Evolutionary conservation across 1,284 basidiomycete genomes (phyloP).

Genomic region (Ceratobasidium theobromae): DNA sequence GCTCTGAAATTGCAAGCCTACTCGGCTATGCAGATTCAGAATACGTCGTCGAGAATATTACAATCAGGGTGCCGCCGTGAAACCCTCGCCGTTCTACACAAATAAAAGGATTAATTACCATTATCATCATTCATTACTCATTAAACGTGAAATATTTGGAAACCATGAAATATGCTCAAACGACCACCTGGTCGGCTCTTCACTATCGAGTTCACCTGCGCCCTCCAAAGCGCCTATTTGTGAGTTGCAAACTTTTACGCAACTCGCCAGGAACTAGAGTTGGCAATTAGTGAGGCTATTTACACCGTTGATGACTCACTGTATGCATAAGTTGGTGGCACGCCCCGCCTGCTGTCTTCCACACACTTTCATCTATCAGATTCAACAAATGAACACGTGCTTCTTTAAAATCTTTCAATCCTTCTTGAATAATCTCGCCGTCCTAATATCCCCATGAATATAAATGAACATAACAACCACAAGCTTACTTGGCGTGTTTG

Average conservation of each 20-base stretch:
- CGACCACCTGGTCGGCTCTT: constrained; percentile 7
- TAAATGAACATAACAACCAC: background rate
- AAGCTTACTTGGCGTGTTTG: constrained; percentile 16
- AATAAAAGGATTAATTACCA: background rate
- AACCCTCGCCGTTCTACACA: background rate
- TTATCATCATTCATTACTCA: constrained; percentile 19
- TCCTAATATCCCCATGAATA: background rate
- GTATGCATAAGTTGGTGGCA: constrained; percentile 22
- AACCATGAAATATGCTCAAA: constrained; percentile 30
- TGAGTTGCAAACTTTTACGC: constrained; percentile 19
- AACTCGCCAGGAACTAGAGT: constrained; percentile 14
- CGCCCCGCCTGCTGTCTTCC: constrained; percentile 13
- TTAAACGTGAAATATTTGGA: constrained; percentile 24
- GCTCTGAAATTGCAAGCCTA: constrained; percentile 76
- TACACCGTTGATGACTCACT: background rate
- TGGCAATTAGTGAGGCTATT: background rate
- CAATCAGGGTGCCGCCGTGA: constrained; percentile 47
- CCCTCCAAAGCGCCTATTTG: background rate
- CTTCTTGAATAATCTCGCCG: background rate
- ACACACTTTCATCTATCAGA: constrained; percentile 17
- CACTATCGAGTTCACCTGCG: background rate
- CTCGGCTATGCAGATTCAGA: constrained; percentile 95
- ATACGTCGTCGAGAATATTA: constrained; percentile 93
- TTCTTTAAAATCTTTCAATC: constrained; percentile 26
- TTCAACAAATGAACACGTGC: constrained; percentile 23